Base-by-base conservation (phyloP, 2,329 filamentous ascomycete species). In the Ophiognomonia clavigignenti-juglandacearum region DNA sequence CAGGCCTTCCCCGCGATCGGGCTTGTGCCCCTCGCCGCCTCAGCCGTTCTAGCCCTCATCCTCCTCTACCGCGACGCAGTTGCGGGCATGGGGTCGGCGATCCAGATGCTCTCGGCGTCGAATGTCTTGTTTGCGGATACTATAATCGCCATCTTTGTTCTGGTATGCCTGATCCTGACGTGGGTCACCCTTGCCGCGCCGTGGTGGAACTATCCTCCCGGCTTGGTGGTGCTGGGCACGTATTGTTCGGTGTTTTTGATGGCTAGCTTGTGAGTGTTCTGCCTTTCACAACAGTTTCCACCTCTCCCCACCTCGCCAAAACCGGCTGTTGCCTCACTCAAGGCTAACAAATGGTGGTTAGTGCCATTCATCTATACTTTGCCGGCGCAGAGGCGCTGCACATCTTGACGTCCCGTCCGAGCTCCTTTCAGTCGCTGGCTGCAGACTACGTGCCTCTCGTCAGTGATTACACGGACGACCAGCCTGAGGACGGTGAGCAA, bases 211-310 rank as follows among this genome's bases (percentile, higher is more conserved):
- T 45, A 29, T 20, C 19, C 46, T 13, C n/a, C 31, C 2, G 41
- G 32, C 9, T 36, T 43, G 26, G 14, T 56, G 22, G 47, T 52
- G 4, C 43, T 56, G 38, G 54, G 53, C 14, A 52, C 54, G 0
- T 56, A 56, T 22, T 46, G 52, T 14, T 53, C 54, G 2, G 50
- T 56, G 0, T 52, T 52, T 41, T 35, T 56, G 50, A 56, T 56
- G 52, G 23, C 54, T 9, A 47, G 53, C 37, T 38, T 54, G 54
- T 56, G 1, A 39, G 53, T 34, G 22, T 14, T 14, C 13, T n/a
- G n/a, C n/a, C n/a, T n/a, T n/a, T n/a, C n/a, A n/a, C n/a, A n/a
- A n/a, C n/a, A n/a, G n/a, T n/a, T n/a, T n/a, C n/a, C n/a, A n/a
- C n/a, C n/a, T n/a, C n/a, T n/a, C n/a, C n/a, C n/a, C n/a, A n/a